phyloP scores from a whole-genome alignment of 352 stramenopile genomes.

The Globisporangium abappressorium region DNA sequence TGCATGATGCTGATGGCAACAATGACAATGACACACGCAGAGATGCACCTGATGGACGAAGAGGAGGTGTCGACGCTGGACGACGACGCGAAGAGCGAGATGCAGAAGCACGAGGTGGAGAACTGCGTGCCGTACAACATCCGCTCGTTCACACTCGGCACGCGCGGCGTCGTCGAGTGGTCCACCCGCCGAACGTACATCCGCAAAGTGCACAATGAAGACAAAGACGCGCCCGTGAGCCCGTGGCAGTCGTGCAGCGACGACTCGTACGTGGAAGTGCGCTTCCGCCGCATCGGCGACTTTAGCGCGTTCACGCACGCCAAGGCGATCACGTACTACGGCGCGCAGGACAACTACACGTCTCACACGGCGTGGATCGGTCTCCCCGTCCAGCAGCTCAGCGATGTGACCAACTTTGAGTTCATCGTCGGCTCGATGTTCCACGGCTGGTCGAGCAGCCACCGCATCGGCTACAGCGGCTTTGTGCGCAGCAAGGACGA shows the following conservation, averaged over 20 bases:
- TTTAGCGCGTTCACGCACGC: conserved; percentile 33
- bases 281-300: conserved; percentile 42
- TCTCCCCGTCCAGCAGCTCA: conserved; percentile 19
- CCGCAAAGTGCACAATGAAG: conserved; percentile 44
- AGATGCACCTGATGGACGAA: conserved; percentile 38
- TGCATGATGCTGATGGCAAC: neutral
- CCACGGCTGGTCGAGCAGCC: conserved; percentile 74
- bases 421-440: conserved; percentile 76
- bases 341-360: conserved; percentile 52
- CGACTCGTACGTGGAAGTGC: conserved; percentile 54
- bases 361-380: conserved; percentile 65
- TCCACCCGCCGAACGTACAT: conserved; percentile 71
- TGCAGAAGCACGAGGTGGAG: conserved; percentile 78
- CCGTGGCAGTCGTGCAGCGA: conserved; percentile 74
- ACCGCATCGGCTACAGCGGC: conserved; percentile 53
- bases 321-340: conserved; percentile 54
- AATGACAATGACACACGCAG: neutral
- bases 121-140: conserved; percentile 86
- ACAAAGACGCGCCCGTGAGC: conserved; percentile 24
- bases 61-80: conserved; percentile 36
- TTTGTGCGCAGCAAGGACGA: conserved; percentile 37
- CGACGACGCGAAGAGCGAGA: conserved; percentile 52
- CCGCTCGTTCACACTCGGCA: conserved; percentile 57
- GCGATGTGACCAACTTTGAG: conserved; percentile 35
- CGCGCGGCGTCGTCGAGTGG: conserved; percentile 63